Base-by-base conservation (phyloP, 495 filamentous ascomycete species). In the Beverwykella pulmonaria region DNA sequence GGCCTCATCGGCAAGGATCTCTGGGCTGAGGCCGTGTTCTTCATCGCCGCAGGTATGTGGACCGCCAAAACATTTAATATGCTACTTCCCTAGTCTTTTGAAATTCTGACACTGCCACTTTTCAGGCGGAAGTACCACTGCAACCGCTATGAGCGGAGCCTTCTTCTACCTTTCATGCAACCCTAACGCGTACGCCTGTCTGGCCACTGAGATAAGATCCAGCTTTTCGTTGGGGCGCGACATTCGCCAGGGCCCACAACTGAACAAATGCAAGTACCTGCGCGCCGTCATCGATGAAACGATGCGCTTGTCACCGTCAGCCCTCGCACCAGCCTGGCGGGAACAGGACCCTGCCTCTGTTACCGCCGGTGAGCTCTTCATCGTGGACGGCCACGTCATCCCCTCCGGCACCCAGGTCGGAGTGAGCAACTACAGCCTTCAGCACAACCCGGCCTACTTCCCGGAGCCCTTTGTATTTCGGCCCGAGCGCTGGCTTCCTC, bases 401-500 rank as follows among this genome's bases (percentile, higher is more conserved):
- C 62, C 62, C 1, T 9, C 53, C 1, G 62, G 62, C 20, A 59
- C 55, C 7, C 20, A 34, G 14, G 54, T 65, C 20, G 53, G 25
- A 8, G 62, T 59, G 5, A 58, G 26, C 39, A 34, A 9, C 1
- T 65, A 58, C 29, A 15, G 5, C 20, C 7, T 65, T 12, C 54
- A 65, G 19, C 62, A 59, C 29, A 53, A 65, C 50, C 22, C 34
- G 10, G 12, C 1, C 0, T 59, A 59, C 29, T 65, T 65, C 54
- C 54, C 62, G 2, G 44, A 65, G 1, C 53, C 62, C 1, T 82
- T 78, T 47, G 60, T 62, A 0, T 87, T 78, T 67, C 60, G 76
- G 8, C 84, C 84, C 0, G 80, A 85, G 61, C 82, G 84, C n/a
- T 87, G 84, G 84, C 79, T 87, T 2, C 8, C 1, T 1, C 15